These are phyloP conservation scores for Exophiala aquamarina DNA, from an alignment of 2,329 filamentous ascomycete genomes.

Conservation along the genomic window DNA sequence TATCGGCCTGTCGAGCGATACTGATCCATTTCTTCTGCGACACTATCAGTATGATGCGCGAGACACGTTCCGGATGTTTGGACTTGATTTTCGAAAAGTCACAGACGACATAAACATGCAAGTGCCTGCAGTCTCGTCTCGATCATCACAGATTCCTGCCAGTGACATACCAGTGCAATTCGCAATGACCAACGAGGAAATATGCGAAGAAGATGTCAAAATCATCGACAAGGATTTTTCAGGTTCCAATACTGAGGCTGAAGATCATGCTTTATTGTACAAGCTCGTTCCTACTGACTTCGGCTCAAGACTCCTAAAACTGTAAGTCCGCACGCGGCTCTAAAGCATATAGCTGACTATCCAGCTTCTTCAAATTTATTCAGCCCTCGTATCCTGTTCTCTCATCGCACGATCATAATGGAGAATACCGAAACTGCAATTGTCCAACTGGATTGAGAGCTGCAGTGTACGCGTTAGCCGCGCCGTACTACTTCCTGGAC, in stretches of 20 bases:
- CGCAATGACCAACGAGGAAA: constrained; percentile 11
- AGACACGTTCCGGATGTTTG: constrained; percentile 15
- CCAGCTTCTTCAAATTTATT: constrained; percentile 14
- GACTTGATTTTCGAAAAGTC: constrained; percentile 14
- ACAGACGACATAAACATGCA: constrained; percentile 9
- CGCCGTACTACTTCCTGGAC: constrained; percentile 13
- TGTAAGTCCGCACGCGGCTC: constrained; percentile 3
- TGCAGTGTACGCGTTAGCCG: constrained; percentile 13
- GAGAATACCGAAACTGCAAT: constrained; percentile 9
- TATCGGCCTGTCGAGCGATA: constrained; percentile 10
- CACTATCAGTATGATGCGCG: constrained; percentile 13
- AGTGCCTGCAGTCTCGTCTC: neutral
- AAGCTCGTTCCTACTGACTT: constrained; percentile 10
- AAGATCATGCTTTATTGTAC: constrained; percentile 9
- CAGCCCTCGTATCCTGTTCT: constrained; percentile 15
- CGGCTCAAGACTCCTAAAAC: constrained; percentile 13
- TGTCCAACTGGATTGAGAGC: constrained; percentile 9
- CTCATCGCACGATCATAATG: constrained; percentile 5
- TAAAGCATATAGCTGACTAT: constrained; percentile 2
- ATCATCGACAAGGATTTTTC: constrained; percentile 12
- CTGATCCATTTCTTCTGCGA: constrained; percentile 15
- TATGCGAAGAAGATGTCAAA: constrained; percentile 14
- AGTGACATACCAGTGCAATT: constrained; percentile 13
- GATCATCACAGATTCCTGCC: constrained; percentile 6
- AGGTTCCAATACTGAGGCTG: constrained; percentile 10